Conservation (phyloP, 2,329 filamentous ascomycete genomes). For the Neonectria hederae region DNA sequence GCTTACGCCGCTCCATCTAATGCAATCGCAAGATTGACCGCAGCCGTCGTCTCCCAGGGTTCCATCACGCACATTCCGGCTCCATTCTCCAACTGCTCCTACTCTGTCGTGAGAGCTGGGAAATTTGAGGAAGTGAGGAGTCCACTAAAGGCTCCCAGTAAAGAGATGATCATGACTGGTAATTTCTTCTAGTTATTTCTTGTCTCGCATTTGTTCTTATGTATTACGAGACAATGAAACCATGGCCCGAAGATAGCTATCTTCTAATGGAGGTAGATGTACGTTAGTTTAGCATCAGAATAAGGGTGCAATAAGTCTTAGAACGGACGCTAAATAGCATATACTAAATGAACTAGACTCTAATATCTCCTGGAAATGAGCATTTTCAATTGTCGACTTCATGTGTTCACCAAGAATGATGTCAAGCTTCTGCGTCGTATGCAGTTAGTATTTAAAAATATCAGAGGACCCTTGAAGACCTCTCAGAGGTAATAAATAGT, state of each 20-base stretch:
- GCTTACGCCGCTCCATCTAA: neutral
- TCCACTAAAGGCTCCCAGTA: neutral
- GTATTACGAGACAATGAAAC: too few species aligned
- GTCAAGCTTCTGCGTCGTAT: neutral
- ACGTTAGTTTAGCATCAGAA: too few species aligned
- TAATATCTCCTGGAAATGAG: too few species aligned
- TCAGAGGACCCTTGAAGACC: too few species aligned
- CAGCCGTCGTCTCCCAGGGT: neutral
- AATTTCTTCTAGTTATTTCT: neutral
- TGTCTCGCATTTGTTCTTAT: too few species aligned
- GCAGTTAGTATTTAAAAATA: too few species aligned
- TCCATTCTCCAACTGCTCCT: conserved; percentile 19
- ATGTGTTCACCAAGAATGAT: neutral
- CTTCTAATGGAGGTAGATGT: too few species aligned
- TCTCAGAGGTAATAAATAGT: neutral
- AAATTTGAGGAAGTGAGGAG: neutral
- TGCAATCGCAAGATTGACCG: neutral
- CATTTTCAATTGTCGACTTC: too few species aligned
- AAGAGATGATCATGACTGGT: neutral
- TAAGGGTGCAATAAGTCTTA: too few species aligned
- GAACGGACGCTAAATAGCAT: too few species aligned
- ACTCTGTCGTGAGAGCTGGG: neutral
- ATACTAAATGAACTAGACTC: too few species aligned
- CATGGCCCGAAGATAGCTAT: too few species aligned
- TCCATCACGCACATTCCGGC: neutral